These are phyloP conservation scores for Gymnopus androsaceus DNA, from an alignment of 1,284 basidiomycete genomes.

Conservation along the genomic window DNA sequence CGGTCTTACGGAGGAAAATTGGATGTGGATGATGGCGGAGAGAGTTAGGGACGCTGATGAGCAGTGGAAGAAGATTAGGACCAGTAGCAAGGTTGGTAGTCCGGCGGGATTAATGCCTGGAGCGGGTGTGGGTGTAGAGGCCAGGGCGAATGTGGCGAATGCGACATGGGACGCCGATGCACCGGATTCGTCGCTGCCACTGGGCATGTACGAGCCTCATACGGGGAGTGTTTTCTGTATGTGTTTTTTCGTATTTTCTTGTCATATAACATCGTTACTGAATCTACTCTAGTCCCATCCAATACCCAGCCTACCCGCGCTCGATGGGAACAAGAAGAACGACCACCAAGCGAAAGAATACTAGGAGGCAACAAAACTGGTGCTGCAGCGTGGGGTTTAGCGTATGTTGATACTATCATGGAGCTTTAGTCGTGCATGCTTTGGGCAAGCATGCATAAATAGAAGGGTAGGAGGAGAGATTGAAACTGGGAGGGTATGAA, in stretches of 20 bases:
- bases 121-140: conserved; percentile 30
- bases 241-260: conserved; percentile 28
- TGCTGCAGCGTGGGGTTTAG: conserved; percentile 75
- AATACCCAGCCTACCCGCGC: conserved; percentile 70
- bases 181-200: conserved; percentile 33
- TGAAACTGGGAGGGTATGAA: no score
- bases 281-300: conserved; percentile 53
- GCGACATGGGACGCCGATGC: conserved; percentile 9
- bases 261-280: conserved; percentile 10
- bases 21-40: conserved; percentile 81
- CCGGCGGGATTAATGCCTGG: conserved; percentile 56
- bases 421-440: no score
- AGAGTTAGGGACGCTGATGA: conserved; percentile 63
- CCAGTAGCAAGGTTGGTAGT: conserved; percentile 17
- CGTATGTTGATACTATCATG: conserved; percentile 77
- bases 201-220: conserved; percentile 77
- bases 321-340: conserved; percentile 47
- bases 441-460: no score
- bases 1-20: conserved; percentile 82
- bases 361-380: conserved; percentile 74
- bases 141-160: conserved; percentile 10
- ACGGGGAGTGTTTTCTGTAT: conserved; percentile 67
- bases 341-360: conserved; percentile 37
- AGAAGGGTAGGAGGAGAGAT: no score
- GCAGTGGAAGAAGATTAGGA: conserved; percentile 64